Base-by-base conservation (phyloP, 2,329 filamentous ascomycete genomes). In the Amauroascus verrucosus region DNA sequence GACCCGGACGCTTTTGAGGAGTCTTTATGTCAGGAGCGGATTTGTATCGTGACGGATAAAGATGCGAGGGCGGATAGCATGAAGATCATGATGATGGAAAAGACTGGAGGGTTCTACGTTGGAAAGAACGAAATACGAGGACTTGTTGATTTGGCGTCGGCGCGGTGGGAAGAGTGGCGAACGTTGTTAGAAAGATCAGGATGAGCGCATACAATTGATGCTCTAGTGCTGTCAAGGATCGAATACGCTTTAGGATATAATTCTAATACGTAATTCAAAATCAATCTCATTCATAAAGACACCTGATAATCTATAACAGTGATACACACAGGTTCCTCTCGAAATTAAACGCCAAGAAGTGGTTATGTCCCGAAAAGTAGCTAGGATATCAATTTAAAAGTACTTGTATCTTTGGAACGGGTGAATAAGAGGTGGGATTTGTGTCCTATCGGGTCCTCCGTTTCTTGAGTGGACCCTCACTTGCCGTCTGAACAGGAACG, bases 1-100 rank as follows among this genome's bases (percentile, higher is more conserved):
- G 93, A 98, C 71, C 88, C 88, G 1, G 93, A 98, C 71, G 80
- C 82, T 20, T 84, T 95, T 61, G 93, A 98, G 72, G 93, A 97
- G 72, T 80, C 79, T 7, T 71, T 95, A 41, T 95, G 88, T 65
- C 77, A 83, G 57, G 93, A 98, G 75, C 78, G 71, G n/a, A 74
- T 93, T n/a, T 90, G 84, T 2, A 73, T 95, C 32, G 83, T 93
- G 47, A 80, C 95, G n/a, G 85, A 91, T 65, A 65, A 63, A 53
- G 59, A 64, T 33, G 56, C 59, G 62, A 65, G 73, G 1, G 71
- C 75, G 48, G 77, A 75, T 2, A 78, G 76, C 61, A 63, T 64
- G 11, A 65, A 67, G 32, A 75, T 95, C 16, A 61, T 88, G 59
- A 80, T 78, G 48, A 77, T 97, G 57, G 88, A 93, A 62, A 97